Evolutionary conservation across 2,329 filamentous ascomycete genomes (phyloP).

Genomic region (Sphaerulina vaccinii): DNA sequence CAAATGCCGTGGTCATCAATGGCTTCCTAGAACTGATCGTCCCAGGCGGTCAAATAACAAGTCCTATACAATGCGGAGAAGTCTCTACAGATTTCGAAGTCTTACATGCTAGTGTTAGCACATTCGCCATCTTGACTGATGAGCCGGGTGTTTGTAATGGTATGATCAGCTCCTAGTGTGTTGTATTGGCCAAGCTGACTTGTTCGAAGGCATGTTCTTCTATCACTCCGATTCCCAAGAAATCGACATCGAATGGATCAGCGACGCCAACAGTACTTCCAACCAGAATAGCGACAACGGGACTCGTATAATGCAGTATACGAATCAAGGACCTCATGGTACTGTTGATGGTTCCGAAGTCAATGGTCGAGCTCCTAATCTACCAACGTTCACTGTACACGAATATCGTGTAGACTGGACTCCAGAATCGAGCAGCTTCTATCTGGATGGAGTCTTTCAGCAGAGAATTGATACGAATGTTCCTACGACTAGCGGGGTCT

Average conservation of each 20-base stretch:
- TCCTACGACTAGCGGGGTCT: conserved; percentile 20
- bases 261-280: conserved; percentile 17
- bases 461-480: conserved; percentile 18
- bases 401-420: conserved; percentile 30
- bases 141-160: conserved; percentile 13
- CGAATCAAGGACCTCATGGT: conserved; percentile 22
- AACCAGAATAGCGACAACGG: conserved; percentile 19
- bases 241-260: conserved; percentile 30
- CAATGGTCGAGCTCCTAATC: conserved; percentile 8
- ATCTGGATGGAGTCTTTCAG: conserved; percentile 22
- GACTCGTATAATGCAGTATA: conserved; percentile 19
- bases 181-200: no score
- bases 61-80: conserved; percentile 19
- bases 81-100: conserved; percentile 19
- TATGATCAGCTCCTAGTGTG: no score
- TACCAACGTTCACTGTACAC: conserved; percentile 20
- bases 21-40: conserved; percentile 23
- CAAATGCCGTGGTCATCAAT: conserved; percentile 16
- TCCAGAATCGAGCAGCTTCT: conserved; percentile 17
- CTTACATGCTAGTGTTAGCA: conserved; percentile 20
- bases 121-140: conserved; percentile 13
- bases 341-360: conserved; percentile 2
- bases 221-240: conserved; percentile 26
- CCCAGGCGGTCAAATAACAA: conserved; percentile 14
- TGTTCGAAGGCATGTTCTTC: conserved; percentile 28